These are phyloP conservation scores for Aureobasidium sp. DNA, from an alignment of 2,329 filamentous ascomycete genomes.

Conservation along the genomic window DNA sequence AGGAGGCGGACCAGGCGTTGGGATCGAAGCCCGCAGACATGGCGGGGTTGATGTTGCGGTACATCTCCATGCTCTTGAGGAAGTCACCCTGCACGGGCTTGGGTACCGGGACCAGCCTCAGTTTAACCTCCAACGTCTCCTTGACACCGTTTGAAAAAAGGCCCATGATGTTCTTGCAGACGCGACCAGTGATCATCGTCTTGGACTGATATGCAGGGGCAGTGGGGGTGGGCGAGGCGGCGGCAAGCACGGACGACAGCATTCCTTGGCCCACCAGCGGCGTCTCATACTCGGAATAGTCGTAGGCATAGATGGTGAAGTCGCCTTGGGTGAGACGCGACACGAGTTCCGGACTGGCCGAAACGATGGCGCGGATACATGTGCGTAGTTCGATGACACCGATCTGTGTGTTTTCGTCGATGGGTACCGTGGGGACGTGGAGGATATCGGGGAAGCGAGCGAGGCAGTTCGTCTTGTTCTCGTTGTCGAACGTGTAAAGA, in stretches of 20 bases:
- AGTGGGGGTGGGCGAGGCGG: constrained; percentile 47
- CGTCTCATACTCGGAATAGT: constrained; percentile 90
- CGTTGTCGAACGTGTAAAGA: constrained; percentile 88
- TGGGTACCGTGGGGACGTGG: constrained; percentile 66
- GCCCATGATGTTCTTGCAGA: constrained; percentile 76
- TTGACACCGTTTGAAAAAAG: constrained; percentile 74
- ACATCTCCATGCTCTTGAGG: constrained; percentile 51
- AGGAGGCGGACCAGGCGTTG: constrained; percentile 67
- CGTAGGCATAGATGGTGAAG: constrained; percentile 94
- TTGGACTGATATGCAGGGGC: constrained; percentile 52
- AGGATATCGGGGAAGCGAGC: constrained; percentile 75
- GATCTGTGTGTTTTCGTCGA: constrained; percentile 74
- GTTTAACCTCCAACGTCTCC: constrained; percentile 86
- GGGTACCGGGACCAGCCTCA: constrained; percentile 72
- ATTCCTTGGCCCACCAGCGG: constrained; percentile 93
- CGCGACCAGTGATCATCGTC: constrained; percentile 74
- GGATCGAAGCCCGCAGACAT: constrained; percentile 56
- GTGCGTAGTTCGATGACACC: constrained; percentile 80
- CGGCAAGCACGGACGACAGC: constrained; percentile 71
- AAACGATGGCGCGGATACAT: constrained; percentile 74
- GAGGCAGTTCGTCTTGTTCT: constrained; percentile 80
- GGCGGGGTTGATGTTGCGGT: constrained; percentile 49
- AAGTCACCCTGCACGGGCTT: constrained; percentile 54
- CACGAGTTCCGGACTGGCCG: constrained; percentile 76
- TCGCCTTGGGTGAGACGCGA: constrained; percentile 60